Evolutionary conservation across 768 basidiomycete species (phyloP).

Genomic region (Hygrophoropsis aurantiaca): DNA sequence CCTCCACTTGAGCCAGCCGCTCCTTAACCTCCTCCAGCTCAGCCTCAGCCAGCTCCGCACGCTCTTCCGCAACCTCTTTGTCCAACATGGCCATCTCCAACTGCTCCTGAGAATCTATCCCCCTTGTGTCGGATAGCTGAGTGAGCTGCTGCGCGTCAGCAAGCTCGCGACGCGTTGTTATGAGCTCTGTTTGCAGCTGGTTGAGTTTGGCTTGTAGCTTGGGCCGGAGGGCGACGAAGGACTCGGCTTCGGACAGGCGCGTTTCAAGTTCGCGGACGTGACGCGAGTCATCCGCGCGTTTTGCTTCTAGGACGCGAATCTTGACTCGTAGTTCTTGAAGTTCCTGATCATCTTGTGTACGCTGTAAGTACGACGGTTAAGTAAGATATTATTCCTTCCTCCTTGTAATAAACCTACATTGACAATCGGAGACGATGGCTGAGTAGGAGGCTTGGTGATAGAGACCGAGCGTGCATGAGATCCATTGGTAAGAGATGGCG

Average conservation of each 20-base stretch:
- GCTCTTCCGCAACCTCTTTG: conserved; percentile 95
- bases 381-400: not conserved
- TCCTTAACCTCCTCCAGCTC: conserved; percentile 83
- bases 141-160: conserved; percentile 77
- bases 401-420: conserved; percentile 14
- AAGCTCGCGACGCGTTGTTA: conserved; percentile 70
- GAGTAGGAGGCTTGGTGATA: conserved; percentile 15
- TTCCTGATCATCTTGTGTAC: conserved; percentile 53
- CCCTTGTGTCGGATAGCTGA: conserved; percentile 64
- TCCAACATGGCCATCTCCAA: conserved; percentile 95
- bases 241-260: conserved; percentile 80
- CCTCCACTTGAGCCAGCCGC: conserved; percentile 72
- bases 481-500: conserved; percentile 15
- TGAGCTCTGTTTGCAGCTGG: conserved; percentile 77
- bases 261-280: conserved; percentile 82
- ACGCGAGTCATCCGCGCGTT: conserved; percentile 83
- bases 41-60: conserved; percentile 73
- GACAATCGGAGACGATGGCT: conserved; percentile 25
- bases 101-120: conserved; percentile 83
- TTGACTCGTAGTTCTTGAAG: conserved; percentile 82
- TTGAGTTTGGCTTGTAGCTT: conserved; percentile 90
- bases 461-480: conserved; percentile 13
- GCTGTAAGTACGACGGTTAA: conserved; percentile 11
- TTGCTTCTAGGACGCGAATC: conserved; percentile 80
- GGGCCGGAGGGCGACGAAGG: conserved; percentile 80